Conservation (phyloP, 805 yeast species). For the Pichia paraexigua region DNA sequence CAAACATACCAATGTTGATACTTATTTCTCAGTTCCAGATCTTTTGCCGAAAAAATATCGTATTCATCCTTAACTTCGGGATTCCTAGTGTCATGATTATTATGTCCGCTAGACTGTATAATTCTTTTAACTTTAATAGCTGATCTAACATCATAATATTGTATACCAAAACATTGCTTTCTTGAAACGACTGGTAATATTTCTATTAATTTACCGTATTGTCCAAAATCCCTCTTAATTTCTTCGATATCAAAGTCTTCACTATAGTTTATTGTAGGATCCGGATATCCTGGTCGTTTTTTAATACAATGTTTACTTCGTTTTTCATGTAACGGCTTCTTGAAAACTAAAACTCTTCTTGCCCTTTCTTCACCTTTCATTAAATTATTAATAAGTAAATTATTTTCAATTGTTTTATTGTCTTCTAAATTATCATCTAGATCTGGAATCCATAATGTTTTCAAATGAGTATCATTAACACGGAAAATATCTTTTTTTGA, state of each 20-base stretch:
- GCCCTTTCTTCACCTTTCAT: conserved; percentile 37
- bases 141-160: conserved; percentile 47
- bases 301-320: conserved; percentile 12
- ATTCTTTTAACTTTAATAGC: conserved; percentile 53
- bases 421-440: conserved; percentile 3
- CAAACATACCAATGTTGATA: conserved; percentile 56
- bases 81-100: neutral
- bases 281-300: conserved; percentile 31
- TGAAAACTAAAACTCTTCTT: conserved; percentile 47
- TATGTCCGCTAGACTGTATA: conserved; percentile 22
- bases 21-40: conserved; percentile 19
- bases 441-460: conserved; percentile 38
- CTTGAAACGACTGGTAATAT: conserved; percentile 60
- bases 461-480: conserved; percentile 48
- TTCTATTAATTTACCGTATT: conserved; percentile 55
- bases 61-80: neutral
- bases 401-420: conserved; percentile 7
- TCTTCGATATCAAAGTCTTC: conserved; percentile 39
- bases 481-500: conserved; percentile 45
- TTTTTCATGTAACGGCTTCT: conserved; percentile 27
- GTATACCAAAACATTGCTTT: conserved; percentile 52
- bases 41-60: neutral
- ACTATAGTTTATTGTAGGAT: conserved; percentile 34
- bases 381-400: conserved; percentile 3
- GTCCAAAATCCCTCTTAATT: conserved; percentile 41